These are phyloP conservation scores for Monosporascus sp. DNA, from an alignment of 2,329 filamentous ascomycete genomes.

Conservation along the genomic window DNA sequence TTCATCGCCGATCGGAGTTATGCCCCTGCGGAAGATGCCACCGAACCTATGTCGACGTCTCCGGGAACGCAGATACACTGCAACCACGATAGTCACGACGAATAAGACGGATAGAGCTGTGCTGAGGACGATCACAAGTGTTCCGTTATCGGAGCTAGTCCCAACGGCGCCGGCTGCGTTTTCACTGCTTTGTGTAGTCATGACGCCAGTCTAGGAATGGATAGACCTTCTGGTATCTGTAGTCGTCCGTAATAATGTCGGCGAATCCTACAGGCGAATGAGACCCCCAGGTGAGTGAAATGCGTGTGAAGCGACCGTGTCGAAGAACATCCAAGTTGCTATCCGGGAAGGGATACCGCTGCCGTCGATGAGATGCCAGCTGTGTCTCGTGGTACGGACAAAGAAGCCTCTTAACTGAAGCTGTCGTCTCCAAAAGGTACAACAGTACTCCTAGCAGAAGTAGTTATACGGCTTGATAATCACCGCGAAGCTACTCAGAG, in stretches of 20 bases:
- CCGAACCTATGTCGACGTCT: conserved; percentile 31
- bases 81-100: conserved; percentile 31
- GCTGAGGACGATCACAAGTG: conserved; percentile 46
- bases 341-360: not conserved
- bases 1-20: conserved; percentile 59
- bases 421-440: not conserved
- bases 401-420: not conserved
- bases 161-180: conserved; percentile 5
- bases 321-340: not conserved
- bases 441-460: not conserved
- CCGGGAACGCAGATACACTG: conserved; percentile 33
- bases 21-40: conserved; percentile 47
- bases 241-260: not conserved
- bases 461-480: not conserved
- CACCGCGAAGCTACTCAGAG: not conserved
- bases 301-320: not conserved
- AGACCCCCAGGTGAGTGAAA: not conserved
- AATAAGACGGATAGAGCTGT: conserved; percentile 43
- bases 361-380: not conserved
- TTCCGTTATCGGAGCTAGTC: conserved; percentile 28
- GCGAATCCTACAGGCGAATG: not conserved
- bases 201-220: conserved; percentile 1
- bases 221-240: not conserved
- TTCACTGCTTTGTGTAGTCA: conserved; percentile 2
- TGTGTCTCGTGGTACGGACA: not conserved